Evolutionary conservation across 1,139 yeast genomes (phyloP).

Genomic region (Suhomyces guaymorum): DNA sequence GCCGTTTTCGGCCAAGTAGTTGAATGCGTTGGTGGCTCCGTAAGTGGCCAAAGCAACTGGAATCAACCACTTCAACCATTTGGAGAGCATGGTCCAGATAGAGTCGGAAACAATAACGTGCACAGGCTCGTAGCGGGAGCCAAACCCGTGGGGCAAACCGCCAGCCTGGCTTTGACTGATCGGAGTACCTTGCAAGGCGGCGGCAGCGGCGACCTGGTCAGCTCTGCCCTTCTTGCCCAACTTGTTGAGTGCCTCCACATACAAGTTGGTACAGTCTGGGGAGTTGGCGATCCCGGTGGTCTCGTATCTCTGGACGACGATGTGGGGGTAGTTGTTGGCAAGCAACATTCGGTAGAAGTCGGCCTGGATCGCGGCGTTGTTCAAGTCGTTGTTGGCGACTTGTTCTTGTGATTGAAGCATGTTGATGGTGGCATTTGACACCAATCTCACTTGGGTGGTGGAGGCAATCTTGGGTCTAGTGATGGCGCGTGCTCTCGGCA

Average conservation of each 20-base stretch:
- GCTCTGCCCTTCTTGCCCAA: slow-evolving; percentile 81
- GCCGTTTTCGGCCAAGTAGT: slow-evolving; percentile 81
- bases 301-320: slow-evolving; percentile 89
- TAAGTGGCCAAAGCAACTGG: slow-evolving; percentile 74
- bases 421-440: slow-evolving; percentile 28
- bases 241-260: slow-evolving; percentile 75
- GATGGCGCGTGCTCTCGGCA: slow-evolving; percentile 2
- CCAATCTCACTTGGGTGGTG: slow-evolving; percentile 7
- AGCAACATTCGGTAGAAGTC: slow-evolving; percentile 74
- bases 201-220: slow-evolving; percentile 49
- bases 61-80: slow-evolving; percentile 88
- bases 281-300: slow-evolving; percentile 85
- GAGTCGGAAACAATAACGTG: slow-evolving; percentile 91
- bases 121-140: slow-evolving; percentile 68
- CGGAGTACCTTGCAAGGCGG: slow-evolving; percentile 22
- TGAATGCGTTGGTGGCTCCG: slow-evolving; percentile 74
- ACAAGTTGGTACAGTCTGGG: slow-evolving; percentile 73
- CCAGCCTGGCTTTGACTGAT: too few relatives aligned
- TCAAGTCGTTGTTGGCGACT: slow-evolving; percentile 71
- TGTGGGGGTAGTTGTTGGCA: slow-evolving; percentile 83
- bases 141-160: slow-evolving; percentile 41
- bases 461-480: neutral
- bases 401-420: slow-evolving; percentile 73
- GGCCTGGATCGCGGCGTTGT: slow-evolving; percentile 72
- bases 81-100: slow-evolving; percentile 69